Percentiles rank a stretch among this genome's conserved stretches.
phyloP scores from a whole-genome alignment of 345 rosid species.

The Dipteronia sinensis region DNA sequence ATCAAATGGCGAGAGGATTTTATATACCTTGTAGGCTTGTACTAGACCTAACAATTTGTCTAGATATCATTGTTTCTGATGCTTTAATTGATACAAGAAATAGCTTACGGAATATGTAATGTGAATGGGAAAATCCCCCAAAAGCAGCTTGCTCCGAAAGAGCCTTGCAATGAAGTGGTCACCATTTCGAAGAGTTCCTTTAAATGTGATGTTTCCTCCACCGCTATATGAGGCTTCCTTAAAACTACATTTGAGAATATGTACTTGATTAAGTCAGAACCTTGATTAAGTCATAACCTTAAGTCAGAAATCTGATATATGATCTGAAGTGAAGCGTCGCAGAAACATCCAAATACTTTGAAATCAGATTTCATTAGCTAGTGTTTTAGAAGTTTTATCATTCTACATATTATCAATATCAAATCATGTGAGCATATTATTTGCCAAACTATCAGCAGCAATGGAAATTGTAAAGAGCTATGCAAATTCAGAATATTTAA shows the following conservation, averaged over 20 bases:
- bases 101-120: constrained; percentile 75
- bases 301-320: neutral
- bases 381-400: neutral
- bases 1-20: neutral
- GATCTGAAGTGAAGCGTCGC: neutral
- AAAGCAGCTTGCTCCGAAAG: constrained; percentile 52
- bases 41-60: neutral
- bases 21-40: neutral
- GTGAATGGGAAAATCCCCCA: constrained; percentile 49
- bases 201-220: constrained; percentile 73
- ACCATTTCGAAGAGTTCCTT: constrained; percentile 60
- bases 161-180: constrained; percentile 56
- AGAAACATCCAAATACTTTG: neutral
- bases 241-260: constrained; percentile 39
- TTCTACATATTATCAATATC: neutral
- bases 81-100: constrained; percentile 10
- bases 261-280: neutral
- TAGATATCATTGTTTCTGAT: neutral
- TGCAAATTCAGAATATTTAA: no score
- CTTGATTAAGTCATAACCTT: neutral
- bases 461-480: neutral
- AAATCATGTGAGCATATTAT: neutral
- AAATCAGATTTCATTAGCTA: neutral
- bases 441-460: neutral
- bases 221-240: constrained; percentile 67